Base-by-base conservation (phyloP, 257 asterid genomes). In the Solanum megistacrolobum region DNA sequence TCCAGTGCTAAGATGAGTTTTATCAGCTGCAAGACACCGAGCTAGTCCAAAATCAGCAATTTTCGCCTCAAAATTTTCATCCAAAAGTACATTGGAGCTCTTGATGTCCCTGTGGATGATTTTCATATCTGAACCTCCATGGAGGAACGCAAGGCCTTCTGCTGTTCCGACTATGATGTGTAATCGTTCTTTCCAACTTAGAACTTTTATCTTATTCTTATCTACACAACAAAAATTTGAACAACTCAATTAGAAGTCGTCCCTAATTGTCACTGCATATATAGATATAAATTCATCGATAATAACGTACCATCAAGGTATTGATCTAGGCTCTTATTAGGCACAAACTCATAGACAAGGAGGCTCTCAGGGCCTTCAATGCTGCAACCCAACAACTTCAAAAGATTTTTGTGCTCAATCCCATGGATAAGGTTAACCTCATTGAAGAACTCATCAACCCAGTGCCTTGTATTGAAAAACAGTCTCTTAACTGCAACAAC, bases 41-140 rank as follows among this genome's bases (percentile, higher is more conserved):
- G 87, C 89, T 46, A 88, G 79, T 5, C 89, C 89, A 83, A 83
- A 88, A 83, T 88, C 89, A 72, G 88, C 89, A 83, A 88, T 48
- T 55, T 88, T 88, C 3, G 88, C 75, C 7, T 65, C 36, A 7
- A 71, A 36, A 36, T 62, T 83, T 75, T 27, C 43, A 71, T 72
- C 87, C 36, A 88, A 9, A 29, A 88, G 88, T 35, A 88, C 46
- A 83, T 88, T 88, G 32, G 87, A 83, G 73, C 87, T 58, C 83
- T 88, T 88, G 68, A 88, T 83, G 39, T 88, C 89, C 76, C 89
- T 88, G 76, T 88, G 87, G 16, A 88, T 88, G 9, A 88, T 88
- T 36, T 84, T 84, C 32, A 36, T 43, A 18, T 23, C 20, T 12
- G 84, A n/a, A n/a, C 87, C 87, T 3, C 27, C 89, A 62, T 88